A percentile compares a stretch with the other conserved stretches of the same genome.
Conservation (phyloP, 306 rosid species). For the Medicago ruthenica region DNA sequence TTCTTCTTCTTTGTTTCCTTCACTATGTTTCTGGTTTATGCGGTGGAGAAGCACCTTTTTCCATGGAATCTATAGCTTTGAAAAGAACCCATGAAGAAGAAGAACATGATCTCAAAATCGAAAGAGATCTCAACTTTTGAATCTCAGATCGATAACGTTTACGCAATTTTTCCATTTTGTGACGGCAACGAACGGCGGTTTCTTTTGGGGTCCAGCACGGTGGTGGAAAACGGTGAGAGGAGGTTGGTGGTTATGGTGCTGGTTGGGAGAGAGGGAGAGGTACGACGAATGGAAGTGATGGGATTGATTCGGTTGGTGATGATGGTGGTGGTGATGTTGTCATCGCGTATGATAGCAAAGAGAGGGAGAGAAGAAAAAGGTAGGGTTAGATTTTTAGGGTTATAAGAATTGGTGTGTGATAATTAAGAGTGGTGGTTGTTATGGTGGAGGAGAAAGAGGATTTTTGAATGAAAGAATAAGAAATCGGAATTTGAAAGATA, state of each 20-base stretch:
- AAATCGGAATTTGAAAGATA: too few relatives aligned
- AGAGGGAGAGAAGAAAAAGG: too few relatives aligned
- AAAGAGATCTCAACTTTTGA: slow-evolving; percentile 70
- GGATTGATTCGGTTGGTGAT: slow-evolving; percentile 46
- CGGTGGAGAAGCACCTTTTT: slow-evolving; percentile 69
- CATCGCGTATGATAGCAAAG: slow-evolving; percentile 20
- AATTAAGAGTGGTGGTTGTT: neutral
- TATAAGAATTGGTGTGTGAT: too few relatives aligned
- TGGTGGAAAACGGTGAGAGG: slow-evolving; percentile 81
- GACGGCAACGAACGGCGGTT: slow-evolving; percentile 98
- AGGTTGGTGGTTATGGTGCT: slow-evolving; percentile 30
- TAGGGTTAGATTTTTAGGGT: neutral
- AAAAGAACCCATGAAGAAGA: slow-evolving; percentile 84
- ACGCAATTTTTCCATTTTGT: slow-evolving; percentile 92
- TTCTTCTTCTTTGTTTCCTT: too few relatives aligned
- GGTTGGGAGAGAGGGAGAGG: slow-evolving; percentile 25
- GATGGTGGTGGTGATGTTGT: slow-evolving; percentile 32
- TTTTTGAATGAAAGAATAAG: too few relatives aligned
- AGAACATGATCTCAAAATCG: slow-evolving; percentile 57
- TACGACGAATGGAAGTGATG: slow-evolving; percentile 41
- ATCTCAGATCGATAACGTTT: slow-evolving; percentile 91
- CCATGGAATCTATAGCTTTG: slow-evolving; percentile 91
- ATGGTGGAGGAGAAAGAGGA: neutral
- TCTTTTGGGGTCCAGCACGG: slow-evolving; percentile 95
- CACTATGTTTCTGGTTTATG: slow-evolving; percentile 47